Evolutionary conservation across 768 basidiomycete genomes (phyloP), one percentile per base, ranked within the genome.

Genomic region (Agaricus subrufescens): DNA sequence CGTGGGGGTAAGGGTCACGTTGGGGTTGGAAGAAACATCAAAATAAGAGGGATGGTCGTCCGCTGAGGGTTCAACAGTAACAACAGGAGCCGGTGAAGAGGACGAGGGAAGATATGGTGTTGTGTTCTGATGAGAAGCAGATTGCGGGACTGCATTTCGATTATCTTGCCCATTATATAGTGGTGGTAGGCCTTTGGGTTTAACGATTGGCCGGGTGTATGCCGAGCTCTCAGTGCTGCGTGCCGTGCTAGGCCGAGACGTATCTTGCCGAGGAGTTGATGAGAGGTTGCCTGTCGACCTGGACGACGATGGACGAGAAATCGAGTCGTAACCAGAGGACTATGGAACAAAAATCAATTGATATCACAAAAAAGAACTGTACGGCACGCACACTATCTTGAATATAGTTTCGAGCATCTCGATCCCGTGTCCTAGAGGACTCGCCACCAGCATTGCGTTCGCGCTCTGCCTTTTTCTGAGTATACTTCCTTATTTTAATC

Each of bases 401-500:
- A 60, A 73, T 66, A 51, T 65, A 67, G 52, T 72, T 69, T 54
- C 70, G 64, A 46, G 73, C 67, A 23, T 74, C 73, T 23, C 68
- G 67, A 15, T 76, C 78, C 50, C 76, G 71, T 15, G 76, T 71
- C 58, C 70, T 75, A 9, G 74, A 72, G 44, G 75, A 77, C 34
- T 69, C 67, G 53, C 74, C 75, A 14, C 73, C 73, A 26, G 70
- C 76, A 34, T 73, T 77, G 61, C 69, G 71, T 57, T 86, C 84
- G 63, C 77, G 76, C 66, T 90, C 85, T 25, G 87, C 84, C 65
- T 91, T 86, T 69, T 89, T 91, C 72, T 98, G 94, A 2, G 90
- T 88, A 69, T 98, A 92, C 58, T 89, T 85, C 61, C 94, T 75
- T 60, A 94, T 94, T 63, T 91, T 86, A 37, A 92, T 93, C 73